Evolutionary conservation across 1,284 basidiomycete genomes (phyloP), one percentile per base, ranked within the genome.

Genomic region (Ceratobasidium papillatum): DNA sequence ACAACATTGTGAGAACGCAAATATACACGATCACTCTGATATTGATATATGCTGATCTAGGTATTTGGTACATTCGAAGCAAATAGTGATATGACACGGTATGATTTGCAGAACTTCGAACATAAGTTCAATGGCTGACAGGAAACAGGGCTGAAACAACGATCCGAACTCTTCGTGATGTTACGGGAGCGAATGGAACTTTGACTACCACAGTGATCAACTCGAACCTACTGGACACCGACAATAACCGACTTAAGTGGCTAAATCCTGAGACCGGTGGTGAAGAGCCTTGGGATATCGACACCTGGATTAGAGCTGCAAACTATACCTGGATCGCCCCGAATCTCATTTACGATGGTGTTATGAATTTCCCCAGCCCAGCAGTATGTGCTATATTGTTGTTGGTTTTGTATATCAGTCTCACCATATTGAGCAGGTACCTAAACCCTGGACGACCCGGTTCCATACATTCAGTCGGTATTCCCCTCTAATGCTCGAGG

Each of bases 321-420:
- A 56, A 56, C 52, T 56, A 56, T 4, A 56, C 52, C 5, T 56
- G 52, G 52, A 56, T 56, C 9, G 52, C 52, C 14, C 52, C 52
- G 11, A 56, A 32, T 30, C 52, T 54, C 9, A 25, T 54, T 30
- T 54, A 54, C 25, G 25, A 25, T 8, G 52, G 52, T 11, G 25
- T 12, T 32, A 19, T 56, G 52, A 56, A 25, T 3, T 14, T 56
- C 19, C 17, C 27, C 19, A 17, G 30, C 14, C 52, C n/a, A 11
- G 25, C 1, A 25, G 52, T 54, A 54, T 17, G 25, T 1, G 17
- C n/a, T 54, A 41, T 41, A 14, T 32, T 7, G 17, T 30, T 27
- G 7, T 54, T 11, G 22, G 7, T 25, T 27, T 30, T 54, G 27
- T n/a, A 25, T 7, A 27, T 32, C 14, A 52, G 27, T 25, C 8